A percentile compares a stretch with the other conserved stretches of the same genome.
phyloP scores from a whole-genome alignment of 2,329 filamentous ascomycete genomes.

The Gnomoniopsis smithogilvyi region DNA sequence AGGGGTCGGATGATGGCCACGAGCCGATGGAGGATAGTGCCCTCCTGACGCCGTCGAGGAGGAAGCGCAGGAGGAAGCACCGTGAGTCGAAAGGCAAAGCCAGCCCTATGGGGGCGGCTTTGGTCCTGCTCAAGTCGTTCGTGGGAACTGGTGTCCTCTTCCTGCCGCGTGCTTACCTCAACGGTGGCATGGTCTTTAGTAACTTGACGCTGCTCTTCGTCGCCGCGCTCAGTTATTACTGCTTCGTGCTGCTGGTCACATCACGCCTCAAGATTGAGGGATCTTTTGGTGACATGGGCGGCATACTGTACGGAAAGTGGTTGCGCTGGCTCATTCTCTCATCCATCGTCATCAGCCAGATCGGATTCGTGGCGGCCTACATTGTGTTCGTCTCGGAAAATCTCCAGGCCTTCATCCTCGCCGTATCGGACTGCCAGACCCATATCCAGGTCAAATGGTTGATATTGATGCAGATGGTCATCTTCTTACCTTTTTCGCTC shows the following conservation, averaged over 20 bases:
- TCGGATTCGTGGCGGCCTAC: slow-evolving; percentile 92
- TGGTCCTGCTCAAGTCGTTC: slow-evolving; percentile 93
- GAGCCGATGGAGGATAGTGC: slow-evolving; percentile 88
- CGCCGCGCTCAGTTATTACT: slow-evolving; percentile 89
- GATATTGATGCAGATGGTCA: slow-evolving; percentile 90
- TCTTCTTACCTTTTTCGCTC: slow-evolving; percentile 91
- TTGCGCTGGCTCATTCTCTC: slow-evolving; percentile 83
- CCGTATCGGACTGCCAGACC: slow-evolving; percentile 83
- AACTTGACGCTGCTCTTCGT: slow-evolving; percentile 86
- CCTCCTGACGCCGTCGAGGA: slow-evolving; percentile 71
- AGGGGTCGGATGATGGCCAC: slow-evolving; percentile 61
- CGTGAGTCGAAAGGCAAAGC: slow-evolving; percentile 73
- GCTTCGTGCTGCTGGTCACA: slow-evolving; percentile 89
- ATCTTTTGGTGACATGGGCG: slow-evolving; percentile 98
- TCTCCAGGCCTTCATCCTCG: slow-evolving; percentile 88
- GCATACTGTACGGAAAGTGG: slow-evolving; percentile 84
- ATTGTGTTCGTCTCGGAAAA: slow-evolving; percentile 98
- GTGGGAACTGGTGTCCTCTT: slow-evolving; percentile 96
- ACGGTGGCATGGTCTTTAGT: slow-evolving; percentile 96
- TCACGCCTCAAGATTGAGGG: slow-evolving; percentile 82
- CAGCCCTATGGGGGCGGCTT: slow-evolving; percentile 71
- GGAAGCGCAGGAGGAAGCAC: slow-evolving; percentile 72
- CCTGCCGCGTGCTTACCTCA: slow-evolving; percentile 87
- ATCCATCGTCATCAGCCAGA: slow-evolving; percentile 92
- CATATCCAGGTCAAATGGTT: slow-evolving; percentile 84